Evolutionary conservation across 2,329 filamentous ascomycete species (phyloP).

Genomic region (Venturia carpophila): DNA sequence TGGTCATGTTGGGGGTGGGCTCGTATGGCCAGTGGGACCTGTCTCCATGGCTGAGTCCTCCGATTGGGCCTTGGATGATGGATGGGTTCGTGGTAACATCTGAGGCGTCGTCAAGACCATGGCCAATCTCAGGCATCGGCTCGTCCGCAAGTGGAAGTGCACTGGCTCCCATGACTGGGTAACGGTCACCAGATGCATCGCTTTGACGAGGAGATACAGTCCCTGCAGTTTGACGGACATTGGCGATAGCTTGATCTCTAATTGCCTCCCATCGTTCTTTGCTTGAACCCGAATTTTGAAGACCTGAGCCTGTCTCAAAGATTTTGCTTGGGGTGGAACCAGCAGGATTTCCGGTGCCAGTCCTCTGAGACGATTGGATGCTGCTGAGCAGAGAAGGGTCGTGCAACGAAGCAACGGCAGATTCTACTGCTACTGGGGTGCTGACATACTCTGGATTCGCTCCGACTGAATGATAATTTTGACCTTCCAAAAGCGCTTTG

Average conservation of each 20-base stretch:
- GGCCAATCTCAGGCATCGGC: slow-evolving; percentile 71
- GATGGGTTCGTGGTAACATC: slow-evolving; percentile 82
- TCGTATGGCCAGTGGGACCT: slow-evolving; percentile 50
- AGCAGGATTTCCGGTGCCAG: slow-evolving; percentile 18
- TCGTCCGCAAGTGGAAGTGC: slow-evolving; percentile 61
- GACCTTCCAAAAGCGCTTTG: slow-evolving; percentile 50
- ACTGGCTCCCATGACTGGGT: slow-evolving; percentile 54
- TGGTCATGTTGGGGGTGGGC: slow-evolving; percentile 40
- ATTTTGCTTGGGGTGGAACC: neutral
- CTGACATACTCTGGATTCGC: slow-evolving; percentile 72
- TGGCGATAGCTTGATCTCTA: slow-evolving; percentile 19
- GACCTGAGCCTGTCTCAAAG: neutral
- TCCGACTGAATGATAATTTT: slow-evolving; percentile 62
- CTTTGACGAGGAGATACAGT: slow-evolving; percentile 47
- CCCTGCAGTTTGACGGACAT: slow-evolving; percentile 9
- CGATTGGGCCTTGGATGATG: slow-evolving; percentile 65
- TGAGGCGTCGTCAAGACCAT: slow-evolving; percentile 47
- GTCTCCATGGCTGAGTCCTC: slow-evolving; percentile 43
- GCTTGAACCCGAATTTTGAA: slow-evolving; percentile 13
- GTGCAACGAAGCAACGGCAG: slow-evolving; percentile 81
- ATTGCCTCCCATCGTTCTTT: slow-evolving; percentile 14
- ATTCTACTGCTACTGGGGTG: slow-evolving; percentile 67
- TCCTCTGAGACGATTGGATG: slow-evolving; percentile 31
- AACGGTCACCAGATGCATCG: slow-evolving; percentile 40
- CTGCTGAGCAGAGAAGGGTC: slow-evolving; percentile 66